Evolutionary conservation across 1,284 basidiomycete species (phyloP).

Genomic region (Megacollybia platyphylla): DNA sequence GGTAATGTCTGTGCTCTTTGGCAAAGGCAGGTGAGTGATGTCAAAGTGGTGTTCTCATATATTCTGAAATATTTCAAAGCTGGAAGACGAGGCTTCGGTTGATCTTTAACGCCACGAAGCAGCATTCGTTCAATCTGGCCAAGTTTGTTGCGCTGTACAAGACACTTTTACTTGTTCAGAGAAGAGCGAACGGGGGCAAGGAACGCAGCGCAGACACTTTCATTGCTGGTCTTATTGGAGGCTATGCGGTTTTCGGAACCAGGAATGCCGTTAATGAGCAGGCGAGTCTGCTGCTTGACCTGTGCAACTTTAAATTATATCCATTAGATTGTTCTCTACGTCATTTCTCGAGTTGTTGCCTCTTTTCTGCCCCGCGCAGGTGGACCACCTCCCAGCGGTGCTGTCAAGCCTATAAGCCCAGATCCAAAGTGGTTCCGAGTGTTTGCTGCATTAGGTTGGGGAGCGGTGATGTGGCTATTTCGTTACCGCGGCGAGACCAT

Average conservation of each 20-base stretch:
- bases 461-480: slow-evolving; percentile 96
- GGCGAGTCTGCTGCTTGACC: slow-evolving; percentile 31
- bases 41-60: slow-evolving; percentile 5
- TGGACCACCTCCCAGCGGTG: slow-evolving; percentile 13
- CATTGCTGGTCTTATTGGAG: slow-evolving; percentile 84
- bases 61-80: slow-evolving; percentile 22
- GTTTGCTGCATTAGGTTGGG: slow-evolving; percentile 90
- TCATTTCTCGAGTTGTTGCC: slow-evolving; percentile 79
- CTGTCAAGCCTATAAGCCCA: slow-evolving; percentile 35
- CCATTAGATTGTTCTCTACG: slow-evolving; percentile 88
- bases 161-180: slow-evolving; percentile 70
- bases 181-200: slow-evolving; percentile 72
- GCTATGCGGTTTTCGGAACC: slow-evolving; percentile 90
- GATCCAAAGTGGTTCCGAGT: slow-evolving; percentile 74
- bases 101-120: slow-evolving; percentile 82
- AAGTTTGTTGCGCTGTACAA: slow-evolving; percentile 96
- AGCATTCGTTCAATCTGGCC: slow-evolving; percentile 81
- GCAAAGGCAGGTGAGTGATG: slow-evolving; percentile 66
- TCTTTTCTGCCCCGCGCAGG: slow-evolving; percentile 74
- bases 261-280: slow-evolving; percentile 97
- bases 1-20: slow-evolving; percentile 96
- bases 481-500: slow-evolving; percentile 75
- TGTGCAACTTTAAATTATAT: neutral
- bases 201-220: slow-evolving; percentile 78
- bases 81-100: slow-evolving; percentile 54